Evolutionary conservation across 441 rosid genomes (phyloP).

Genomic region (Pelargonium fulgidum): DNA sequence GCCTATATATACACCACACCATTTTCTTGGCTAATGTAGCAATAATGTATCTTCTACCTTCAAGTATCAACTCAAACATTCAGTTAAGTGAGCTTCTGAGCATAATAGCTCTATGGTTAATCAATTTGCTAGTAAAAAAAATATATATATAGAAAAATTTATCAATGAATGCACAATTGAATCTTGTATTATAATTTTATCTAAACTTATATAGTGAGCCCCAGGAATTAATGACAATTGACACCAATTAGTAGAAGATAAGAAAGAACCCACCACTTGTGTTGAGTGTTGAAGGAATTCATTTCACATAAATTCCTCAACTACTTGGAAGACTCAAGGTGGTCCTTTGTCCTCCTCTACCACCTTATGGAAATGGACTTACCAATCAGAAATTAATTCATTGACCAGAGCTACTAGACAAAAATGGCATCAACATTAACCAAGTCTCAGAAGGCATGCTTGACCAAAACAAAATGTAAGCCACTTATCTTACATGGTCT

Average conservation of each 20-base stretch:
- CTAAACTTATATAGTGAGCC: neutral
- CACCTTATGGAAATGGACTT: no score
- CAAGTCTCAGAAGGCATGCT: neutral
- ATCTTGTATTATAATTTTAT: no score
- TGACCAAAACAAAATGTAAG: neutral
- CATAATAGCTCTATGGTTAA: no score
- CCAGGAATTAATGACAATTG: neutral
- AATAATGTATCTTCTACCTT: no score
- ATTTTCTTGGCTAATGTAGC: no score
- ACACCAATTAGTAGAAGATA: neutral
- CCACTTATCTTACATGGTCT: slow-evolving; percentile 30
- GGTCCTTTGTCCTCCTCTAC: neutral
- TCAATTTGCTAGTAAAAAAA: no score
- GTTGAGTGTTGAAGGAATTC: neutral
- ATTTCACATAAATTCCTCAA: slow-evolving; percentile 1
- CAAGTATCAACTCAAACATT: no score
- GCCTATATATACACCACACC: neutral
- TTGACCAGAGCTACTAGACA: no score
- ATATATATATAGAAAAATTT: no score
- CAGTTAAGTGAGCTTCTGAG: no score
- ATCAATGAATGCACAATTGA: no score
- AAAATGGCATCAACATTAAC: neutral
- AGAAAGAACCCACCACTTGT: neutral
- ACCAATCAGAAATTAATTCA: no score
- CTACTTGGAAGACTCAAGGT: neutral